These are phyloP conservation scores for Yamadazyma aaseri DNA, from an alignment of 1,139 yeast species.

Conservation along the genomic window DNA sequence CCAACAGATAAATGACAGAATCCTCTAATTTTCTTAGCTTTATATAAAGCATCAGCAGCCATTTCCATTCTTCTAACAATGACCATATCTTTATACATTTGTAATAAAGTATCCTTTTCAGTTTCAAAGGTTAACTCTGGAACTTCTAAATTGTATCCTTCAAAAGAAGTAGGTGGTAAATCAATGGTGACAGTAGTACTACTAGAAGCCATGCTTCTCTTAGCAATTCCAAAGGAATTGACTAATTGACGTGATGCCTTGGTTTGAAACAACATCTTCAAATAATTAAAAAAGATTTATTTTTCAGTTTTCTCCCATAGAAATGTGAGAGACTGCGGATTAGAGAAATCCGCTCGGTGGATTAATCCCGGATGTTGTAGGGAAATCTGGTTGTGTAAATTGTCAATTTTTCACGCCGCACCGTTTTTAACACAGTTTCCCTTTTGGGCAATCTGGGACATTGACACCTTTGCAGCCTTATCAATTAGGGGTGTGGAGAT, in stretches of 20 bases:
- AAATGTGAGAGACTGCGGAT: conserved; percentile 6
- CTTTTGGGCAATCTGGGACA: not conserved
- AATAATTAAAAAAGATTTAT: not conserved
- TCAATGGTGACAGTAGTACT: conserved; percentile 46
- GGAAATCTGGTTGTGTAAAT: conserved; percentile 1
- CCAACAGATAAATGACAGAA: conserved; percentile 99
- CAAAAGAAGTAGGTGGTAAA: conserved; percentile 75
- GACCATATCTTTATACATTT: conserved; percentile 97
- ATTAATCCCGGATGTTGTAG: conserved; percentile 4
- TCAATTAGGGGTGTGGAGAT: too few relatives aligned
- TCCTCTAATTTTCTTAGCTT: conserved; percentile 97
- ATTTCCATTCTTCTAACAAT: conserved; percentile 95
- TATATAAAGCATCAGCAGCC: conserved; percentile 97
- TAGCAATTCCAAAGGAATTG: conserved; percentile 9
- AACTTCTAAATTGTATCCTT: conserved; percentile 75
- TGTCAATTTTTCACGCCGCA: conserved; percentile 9
- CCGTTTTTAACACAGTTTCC: conserved; percentile 7
- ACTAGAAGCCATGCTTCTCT: conserved; percentile 36
- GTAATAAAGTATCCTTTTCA: conserved; percentile 73
- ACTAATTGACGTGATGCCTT: conserved; percentile 11
- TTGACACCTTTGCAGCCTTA: not conserved
- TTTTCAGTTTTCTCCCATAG: not conserved
- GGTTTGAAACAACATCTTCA: conserved; percentile 6
- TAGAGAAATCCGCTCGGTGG: conserved; percentile 10
- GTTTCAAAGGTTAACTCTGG: conserved; percentile 76